Evolutionary conservation across 768 basidiomycete species (phyloP), one percentile per base, ranked within the genome.

Genomic region (Daedalea quercina): DNA sequence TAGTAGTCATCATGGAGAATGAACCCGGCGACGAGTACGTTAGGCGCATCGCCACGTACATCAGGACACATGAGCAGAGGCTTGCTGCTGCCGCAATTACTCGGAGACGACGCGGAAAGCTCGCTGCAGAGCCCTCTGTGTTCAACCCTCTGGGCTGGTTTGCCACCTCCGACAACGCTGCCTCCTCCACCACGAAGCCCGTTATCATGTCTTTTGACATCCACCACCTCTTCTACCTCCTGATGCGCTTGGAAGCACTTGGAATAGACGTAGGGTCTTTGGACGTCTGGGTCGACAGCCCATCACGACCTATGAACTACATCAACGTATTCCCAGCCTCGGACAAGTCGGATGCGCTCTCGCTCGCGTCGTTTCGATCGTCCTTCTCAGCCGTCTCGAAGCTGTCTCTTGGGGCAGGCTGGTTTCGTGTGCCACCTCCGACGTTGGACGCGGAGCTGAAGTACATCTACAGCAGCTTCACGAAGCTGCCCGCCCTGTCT

Each of bases 391-490:
- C 75, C 17, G 82, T 93, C 28, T 91, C 90, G 26, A 76, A 73
- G 28, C 73, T 91, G 25, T 92, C 90, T 0, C 72, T 94, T 31
- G 82, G 87, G 26, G 73, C 69, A 3, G 75, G 80, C 47, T 90
- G 87, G 87, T 70, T 76, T 42, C 72, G 75, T 54, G 65, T 77
- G 4, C 76, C 82, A 52, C 79, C 78, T 34, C 79, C 77, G 11
- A 77, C 64, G 54, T 69, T 87, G 58, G 86, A 93, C 51, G 64
- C 73, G 2, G 87, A 92, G 61, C 82, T 95, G 66, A 92, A 83
- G 65, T 91, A 84, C 67, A 77, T 94, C 56, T 95, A 84, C 72
- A 91, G 90, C 65, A 80, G 84, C 64, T 91, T 95, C 73, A 96
- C 91, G 42, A 92, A 89, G 69, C 73, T 96, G 0, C 93, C 93